Percentiles rank a stretch among this genome's conserved stretches.
Evolutionary conservation across 306 rosid species (phyloP).

Genomic region (Casuarina glauca): DNA sequence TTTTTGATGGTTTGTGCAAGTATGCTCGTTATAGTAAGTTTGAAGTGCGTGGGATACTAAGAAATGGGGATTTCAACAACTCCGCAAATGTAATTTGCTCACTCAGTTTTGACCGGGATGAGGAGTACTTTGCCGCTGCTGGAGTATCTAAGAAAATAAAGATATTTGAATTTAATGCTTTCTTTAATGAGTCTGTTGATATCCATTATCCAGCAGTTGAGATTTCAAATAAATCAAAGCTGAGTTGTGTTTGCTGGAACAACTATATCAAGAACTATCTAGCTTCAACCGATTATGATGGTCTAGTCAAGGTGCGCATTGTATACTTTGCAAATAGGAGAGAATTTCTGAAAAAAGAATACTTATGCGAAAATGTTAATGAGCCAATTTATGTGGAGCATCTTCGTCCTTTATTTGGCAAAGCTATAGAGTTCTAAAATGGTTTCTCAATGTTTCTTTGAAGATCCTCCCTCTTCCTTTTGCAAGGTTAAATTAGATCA

Average conservation of each 20-base stretch:
- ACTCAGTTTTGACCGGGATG: constrained; percentile 89
- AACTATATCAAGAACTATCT: constrained; percentile 86
- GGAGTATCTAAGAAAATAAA: constrained; percentile 92
- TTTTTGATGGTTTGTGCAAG: constrained; percentile 92
- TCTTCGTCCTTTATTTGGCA: neutral
- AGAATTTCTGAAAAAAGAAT: neutral
- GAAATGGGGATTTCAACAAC: constrained; percentile 77
- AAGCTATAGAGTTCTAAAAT: neutral
- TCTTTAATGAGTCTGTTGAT: constrained; percentile 71
- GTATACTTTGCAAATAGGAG: constrained; percentile 21
- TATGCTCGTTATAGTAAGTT: constrained; percentile 81
- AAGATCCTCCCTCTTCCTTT: neutral
- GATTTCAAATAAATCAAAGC: constrained; percentile 77
- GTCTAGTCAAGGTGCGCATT: constrained; percentile 72
- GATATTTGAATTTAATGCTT: constrained; percentile 75
- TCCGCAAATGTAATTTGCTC: constrained; percentile 83
- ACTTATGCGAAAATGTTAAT: neutral
- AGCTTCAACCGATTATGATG: constrained; percentile 91
- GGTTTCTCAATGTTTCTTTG: neutral
- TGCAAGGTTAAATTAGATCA: neutral
- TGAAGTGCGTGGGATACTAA: constrained; percentile 80
- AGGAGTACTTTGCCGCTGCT: constrained; percentile 89
- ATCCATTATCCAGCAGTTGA: constrained; percentile 87
- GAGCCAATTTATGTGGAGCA: constrained; percentile 7
- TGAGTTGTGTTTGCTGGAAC: constrained; percentile 97